Percentiles rank a stretch among this genome's conserved stretches.
These are phyloP conservation scores for Lignosus rhinocerotis DNA, from an alignment of 1,284 basidiomycete genomes.

Conservation along the genomic window DNA sequence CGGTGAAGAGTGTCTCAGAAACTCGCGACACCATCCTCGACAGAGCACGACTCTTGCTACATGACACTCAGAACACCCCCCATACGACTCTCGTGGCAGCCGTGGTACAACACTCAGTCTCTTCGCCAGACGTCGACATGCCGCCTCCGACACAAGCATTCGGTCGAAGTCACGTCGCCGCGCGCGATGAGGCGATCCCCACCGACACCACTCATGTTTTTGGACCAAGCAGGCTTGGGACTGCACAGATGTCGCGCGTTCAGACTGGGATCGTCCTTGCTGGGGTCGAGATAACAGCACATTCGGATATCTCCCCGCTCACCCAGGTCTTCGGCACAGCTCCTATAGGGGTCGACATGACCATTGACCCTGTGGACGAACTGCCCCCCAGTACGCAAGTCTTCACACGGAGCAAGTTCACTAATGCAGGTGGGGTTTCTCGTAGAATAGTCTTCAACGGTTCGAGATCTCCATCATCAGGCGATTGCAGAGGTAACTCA, in stretches of 20 bases:
- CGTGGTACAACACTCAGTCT: too few species aligned
- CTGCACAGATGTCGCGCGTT: conserved; percentile 1
- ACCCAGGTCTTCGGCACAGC: conserved; percentile 15
- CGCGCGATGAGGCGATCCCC: neutral
- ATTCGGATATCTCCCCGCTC: conserved; percentile 17
- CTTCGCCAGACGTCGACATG: neutral
- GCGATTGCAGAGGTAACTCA: neutral
- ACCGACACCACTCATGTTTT: conserved; percentile 26
- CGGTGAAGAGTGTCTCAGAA: conserved; percentile 47
- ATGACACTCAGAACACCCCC: neutral
- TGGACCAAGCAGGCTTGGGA: conserved; percentile 26
- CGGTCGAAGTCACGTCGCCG: conserved; percentile 36
- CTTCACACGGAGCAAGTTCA: conserved; percentile 40
- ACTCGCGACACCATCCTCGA: conserved; percentile 55
- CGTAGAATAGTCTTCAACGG: neutral
- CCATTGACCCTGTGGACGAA: conserved; percentile 16
- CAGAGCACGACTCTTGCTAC: conserved; percentile 43
- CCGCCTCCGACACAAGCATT: conserved; percentile 45
- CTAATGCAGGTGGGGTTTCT: neutral
- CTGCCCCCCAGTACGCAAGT: conserved; percentile 36
- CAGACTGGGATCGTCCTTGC: conserved; percentile 7
- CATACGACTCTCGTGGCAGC: neutral
- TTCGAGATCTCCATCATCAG: neutral
- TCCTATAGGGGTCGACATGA: neutral
- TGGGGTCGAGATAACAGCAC: conserved; percentile 14